Percentiles rank a stretch among this genome's conserved stretches.
Conservation (phyloP, 164 flowering plant genomes). For the Nelumbo lutea region DNA sequence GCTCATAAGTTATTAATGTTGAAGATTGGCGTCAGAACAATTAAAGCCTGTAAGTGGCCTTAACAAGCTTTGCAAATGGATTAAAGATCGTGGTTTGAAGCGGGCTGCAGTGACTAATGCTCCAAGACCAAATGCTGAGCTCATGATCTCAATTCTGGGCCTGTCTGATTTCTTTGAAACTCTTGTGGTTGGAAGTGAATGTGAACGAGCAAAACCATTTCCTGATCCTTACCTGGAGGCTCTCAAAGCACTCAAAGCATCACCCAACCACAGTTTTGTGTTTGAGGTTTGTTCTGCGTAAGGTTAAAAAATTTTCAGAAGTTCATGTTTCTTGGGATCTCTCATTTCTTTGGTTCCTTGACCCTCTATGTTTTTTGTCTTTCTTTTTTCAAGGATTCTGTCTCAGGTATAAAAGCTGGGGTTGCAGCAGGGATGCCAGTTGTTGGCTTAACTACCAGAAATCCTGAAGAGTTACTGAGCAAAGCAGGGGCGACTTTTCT, state of each 20-base stretch:
- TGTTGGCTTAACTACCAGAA: slow-evolving; percentile 70
- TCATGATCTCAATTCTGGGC: slow-evolving; percentile 64
- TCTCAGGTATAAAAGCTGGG: slow-evolving; percentile 86
- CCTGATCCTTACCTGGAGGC: slow-evolving; percentile 93
- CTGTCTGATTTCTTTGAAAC: slow-evolving; percentile 61
- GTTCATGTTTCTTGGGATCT: not conserved
- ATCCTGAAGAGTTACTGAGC: slow-evolving; percentile 61
- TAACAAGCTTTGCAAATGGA: slow-evolving; percentile 65
- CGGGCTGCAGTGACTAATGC: slow-evolving; percentile 97
- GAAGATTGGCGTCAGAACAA: slow-evolving; percentile 66
- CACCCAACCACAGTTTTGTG: slow-evolving; percentile 65
- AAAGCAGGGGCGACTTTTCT: slow-evolving; percentile 74
- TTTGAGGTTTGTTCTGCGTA: slow-evolving; percentile 55
- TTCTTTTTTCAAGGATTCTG: slow-evolving; percentile 66
- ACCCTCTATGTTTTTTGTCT: slow-evolving; percentile 7
- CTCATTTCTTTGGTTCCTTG: not conserved
- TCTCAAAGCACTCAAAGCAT: slow-evolving; percentile 57
- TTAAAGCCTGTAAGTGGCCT: slow-evolving; percentile 67
- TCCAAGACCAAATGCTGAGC: slow-evolving; percentile 79
- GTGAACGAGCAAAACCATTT: slow-evolving; percentile 83
- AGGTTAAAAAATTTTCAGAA: not conserved
- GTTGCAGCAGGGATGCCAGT: slow-evolving; percentile 96
- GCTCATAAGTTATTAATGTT: not conserved
- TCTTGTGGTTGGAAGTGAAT: slow-evolving; percentile 64
- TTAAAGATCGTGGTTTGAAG: slow-evolving; percentile 80